Evolutionary conservation across 2,329 filamentous ascomycete genomes (phyloP).

Genomic region (Proliferodiscus dingleyae): DNA sequence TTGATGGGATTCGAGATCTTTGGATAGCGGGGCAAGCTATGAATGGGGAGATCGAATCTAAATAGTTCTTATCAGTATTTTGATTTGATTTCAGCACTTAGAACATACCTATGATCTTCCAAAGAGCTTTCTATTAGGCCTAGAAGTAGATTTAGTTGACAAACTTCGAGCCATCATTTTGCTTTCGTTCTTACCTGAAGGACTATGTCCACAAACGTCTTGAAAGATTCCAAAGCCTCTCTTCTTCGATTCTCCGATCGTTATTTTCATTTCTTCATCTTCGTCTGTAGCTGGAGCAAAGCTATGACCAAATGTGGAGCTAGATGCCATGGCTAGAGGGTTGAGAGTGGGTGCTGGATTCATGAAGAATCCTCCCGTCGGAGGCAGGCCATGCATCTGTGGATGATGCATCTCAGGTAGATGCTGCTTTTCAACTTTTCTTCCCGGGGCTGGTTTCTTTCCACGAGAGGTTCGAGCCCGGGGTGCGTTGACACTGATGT

Average conservation of each 20-base stretch:
- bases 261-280: conserved; percentile 30
- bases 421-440: conserved; percentile 18
- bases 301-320: conserved; percentile 10
- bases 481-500: conserved; percentile 25
- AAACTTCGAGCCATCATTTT: not conserved
- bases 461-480: conserved; percentile 16
- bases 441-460: conserved; percentile 10
- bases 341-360: conserved; percentile 20
- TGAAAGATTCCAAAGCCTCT: conserved; percentile 28
- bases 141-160: conserved; percentile 9
- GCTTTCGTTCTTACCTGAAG: conserved; percentile 17
- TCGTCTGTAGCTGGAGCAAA: conserved; percentile 27
- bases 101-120: conserved; percentile 27
- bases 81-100: not conserved
- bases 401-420: too few relatives aligned
- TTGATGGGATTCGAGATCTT: conserved; percentile 9
- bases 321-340: conserved; percentile 17
- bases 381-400: conserved; percentile 5
- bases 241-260: conserved; percentile 24
- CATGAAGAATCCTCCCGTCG: conserved; percentile 8
- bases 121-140: conserved; percentile 29
- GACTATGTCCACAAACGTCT: conserved; percentile 26
- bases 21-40: conserved; percentile 19
- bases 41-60: conserved; percentile 26
- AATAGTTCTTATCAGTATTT: conserved; percentile 1